These are phyloP conservation scores for Helenozyma rhizophorensis DNA, from an alignment of 805 yeast species.

Conservation along the genomic window DNA sequence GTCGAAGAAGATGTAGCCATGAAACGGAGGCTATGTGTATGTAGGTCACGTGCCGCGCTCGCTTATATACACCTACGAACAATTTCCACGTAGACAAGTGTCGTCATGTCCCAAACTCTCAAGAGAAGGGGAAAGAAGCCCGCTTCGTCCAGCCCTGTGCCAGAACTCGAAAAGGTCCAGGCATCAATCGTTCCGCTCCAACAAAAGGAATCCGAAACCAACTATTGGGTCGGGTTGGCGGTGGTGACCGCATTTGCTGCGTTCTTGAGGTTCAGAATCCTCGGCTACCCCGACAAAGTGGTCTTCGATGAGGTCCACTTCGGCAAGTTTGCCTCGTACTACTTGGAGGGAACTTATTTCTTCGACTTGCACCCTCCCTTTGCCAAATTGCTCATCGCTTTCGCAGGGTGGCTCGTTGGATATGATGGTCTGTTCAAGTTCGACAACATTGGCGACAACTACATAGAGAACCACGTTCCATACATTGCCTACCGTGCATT, in stretches of 20 bases:
- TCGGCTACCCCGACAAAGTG: constrained; percentile 66
- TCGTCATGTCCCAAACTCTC: constrained; percentile 24
- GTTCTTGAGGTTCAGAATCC: constrained; percentile 54
- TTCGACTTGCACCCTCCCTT: constrained; percentile 98
- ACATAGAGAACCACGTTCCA: constrained; percentile 76
- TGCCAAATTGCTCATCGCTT: constrained; percentile 88
- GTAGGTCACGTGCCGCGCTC: constrained; percentile 2
- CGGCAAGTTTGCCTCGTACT: constrained; percentile 81
- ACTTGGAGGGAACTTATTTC: constrained; percentile 84
- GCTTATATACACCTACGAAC: too few relatives aligned
- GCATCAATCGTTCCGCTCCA: too few relatives aligned
- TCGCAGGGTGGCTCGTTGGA: constrained; percentile 83
- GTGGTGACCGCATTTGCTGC: constrained; percentile 41
- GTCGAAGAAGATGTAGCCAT: constrained; percentile 23
- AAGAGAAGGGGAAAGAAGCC: constrained; percentile 26
- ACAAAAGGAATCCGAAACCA: constrained; percentile 24
- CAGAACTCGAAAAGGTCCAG: constrained; percentile 5
- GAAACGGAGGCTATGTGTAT: neutral
- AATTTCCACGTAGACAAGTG: too few relatives aligned
- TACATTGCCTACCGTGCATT: constrained; percentile 77
- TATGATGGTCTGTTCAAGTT: constrained; percentile 91
- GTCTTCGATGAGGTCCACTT: constrained; percentile 87
- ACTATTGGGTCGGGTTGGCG: constrained; percentile 32
- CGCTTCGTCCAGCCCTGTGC: constrained; percentile 2
- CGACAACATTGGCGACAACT: constrained; percentile 82